Evolutionary conservation across 2,329 filamentous ascomycete species (phyloP), one percentile per base, ranked within the genome.

Genomic region (Penicillium sp.): DNA sequence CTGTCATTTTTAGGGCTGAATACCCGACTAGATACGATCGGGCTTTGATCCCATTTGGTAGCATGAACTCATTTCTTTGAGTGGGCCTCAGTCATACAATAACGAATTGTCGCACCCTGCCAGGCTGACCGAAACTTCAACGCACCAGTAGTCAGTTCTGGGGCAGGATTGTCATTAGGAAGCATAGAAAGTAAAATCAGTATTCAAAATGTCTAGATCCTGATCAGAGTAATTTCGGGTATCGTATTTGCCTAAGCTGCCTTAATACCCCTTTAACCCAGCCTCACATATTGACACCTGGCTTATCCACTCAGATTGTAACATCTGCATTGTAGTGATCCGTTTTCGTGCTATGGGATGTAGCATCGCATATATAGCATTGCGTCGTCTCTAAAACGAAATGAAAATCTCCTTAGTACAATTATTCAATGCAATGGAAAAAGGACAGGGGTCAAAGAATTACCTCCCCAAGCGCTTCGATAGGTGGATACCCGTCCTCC

Each of bases 361-460:
- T 7, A 72, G 25, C 65, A 72, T 70, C 4, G 68, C 67, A 51
- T 71, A 72, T 9, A 70, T 60, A 3, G 65, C 59, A 48, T 66
- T 68, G 2, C 65, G 59, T 11, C 68, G 63, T 48, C 54, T 63
- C 47, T 61, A 47, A 48, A 60, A 49, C 11, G 1, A 20, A 18
- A 26, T 15, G 2, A 23, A 40, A 20, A 29, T 20, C 4, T 40
- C 20, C 23, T 23, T 6, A 49, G 20, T 23, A 26, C 4, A 2
- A 12, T 27, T 5, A 29, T 11, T 15, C 11, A 15, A n/a, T 33
- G 20, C 33, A 2, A 35, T 20, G 6, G 2, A 35, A n/a, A 20
- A 15, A 8, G 2, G 35, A n/a, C n/a, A 18, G 4, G 14, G 14
- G 23, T 15, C 8, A 40, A 37, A 37, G 33, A 58, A 55, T 18